Conservation (phyloP, 306 rosid genomes). For the Prunus fruticosa region DNA sequence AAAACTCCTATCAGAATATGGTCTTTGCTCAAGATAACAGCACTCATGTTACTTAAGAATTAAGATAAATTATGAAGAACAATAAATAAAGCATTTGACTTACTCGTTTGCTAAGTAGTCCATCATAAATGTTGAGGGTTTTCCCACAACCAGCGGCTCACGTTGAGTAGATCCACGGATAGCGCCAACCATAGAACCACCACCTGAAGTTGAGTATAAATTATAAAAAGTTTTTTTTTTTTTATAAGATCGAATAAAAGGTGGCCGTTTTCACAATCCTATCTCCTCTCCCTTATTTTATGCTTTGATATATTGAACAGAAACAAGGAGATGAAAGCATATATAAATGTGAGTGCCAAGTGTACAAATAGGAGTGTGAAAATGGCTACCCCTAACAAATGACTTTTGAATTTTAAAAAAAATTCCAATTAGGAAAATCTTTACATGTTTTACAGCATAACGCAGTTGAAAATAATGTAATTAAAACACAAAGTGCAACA, state of each 20-base stretch:
- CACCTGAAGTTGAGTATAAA: conserved; percentile 58
- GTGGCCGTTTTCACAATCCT: not conserved
- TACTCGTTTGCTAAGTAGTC: conserved; percentile 85
- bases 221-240: not conserved
- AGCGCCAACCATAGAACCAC: conserved; percentile 98
- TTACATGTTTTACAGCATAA: not conserved
- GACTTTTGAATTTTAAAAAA: not conserved
- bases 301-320: not conserved
- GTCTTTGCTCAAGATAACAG: not conserved
- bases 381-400: not conserved
- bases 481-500: not conserved
- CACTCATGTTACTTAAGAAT: not conserved
- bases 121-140: conserved; percentile 99
- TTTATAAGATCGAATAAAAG: not conserved
- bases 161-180: conserved; percentile 85
- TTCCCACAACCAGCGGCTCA: conserved; percentile 93
- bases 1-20: not conserved
- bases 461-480: not conserved
- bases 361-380: not conserved
- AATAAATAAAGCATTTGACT: conserved; percentile 15
- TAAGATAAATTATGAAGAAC: not conserved
- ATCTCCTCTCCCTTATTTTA: not conserved
- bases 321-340: not conserved
- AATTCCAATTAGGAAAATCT: not conserved
- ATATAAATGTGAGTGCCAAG: not conserved